Base-by-base conservation (phyloP, 495 filamentous ascomycete species). In the Aspergillus avenaceus region DNA sequence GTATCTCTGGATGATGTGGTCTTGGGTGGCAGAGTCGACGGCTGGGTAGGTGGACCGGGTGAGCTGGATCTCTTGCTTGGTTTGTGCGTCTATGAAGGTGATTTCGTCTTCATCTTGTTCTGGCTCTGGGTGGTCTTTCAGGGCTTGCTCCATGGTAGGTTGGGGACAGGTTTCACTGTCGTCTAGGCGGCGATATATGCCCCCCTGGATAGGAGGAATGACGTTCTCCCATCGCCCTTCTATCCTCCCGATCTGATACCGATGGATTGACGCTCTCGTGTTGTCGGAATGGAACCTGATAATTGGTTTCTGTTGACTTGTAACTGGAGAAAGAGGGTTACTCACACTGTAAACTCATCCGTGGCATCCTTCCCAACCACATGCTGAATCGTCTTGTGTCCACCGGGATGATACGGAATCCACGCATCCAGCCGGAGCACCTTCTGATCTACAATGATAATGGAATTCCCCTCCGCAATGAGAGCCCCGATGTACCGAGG, bases 341-440 rank as follows among this genome's bases (percentile, higher is more conserved):
- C 28, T 31, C n/a, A 31, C 28, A 13, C 28, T 8, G 83, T 87
- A 48, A 93, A 81, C 70, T 95, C 89, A 63, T 93, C 88, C 16
- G 91, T 95, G 38, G 88, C 90, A 82, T 95, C 91, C 13, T 38
- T 52, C 8, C 90, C 90, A 40, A 96, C 79, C 86, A 95, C 87
- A 61, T 96, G 90, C 67, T 75, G 66, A 55, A 96, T 92, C 27
- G 90, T 79, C 65, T 86, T 89, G 56, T 87, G 81, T 26, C 90
- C 90, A 29, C 91, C 90, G 12, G 90, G 90, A 60, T 96, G 90
- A 58, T 80, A 93, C 41, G 79, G 78, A 23, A 90, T 71, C 87
- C 87, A 96, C 21, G 83, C 72, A 67, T 96, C 91, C 1, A 85
- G 77, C 67, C 84, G 85, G 50, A 95, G 65, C 1, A 92, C 88